Evolutionary conservation across 176 grass and related monocot genomes (phyloP), one percentile per base, ranked within the genome.

Genomic region (Musa troglodytarum): DNA sequence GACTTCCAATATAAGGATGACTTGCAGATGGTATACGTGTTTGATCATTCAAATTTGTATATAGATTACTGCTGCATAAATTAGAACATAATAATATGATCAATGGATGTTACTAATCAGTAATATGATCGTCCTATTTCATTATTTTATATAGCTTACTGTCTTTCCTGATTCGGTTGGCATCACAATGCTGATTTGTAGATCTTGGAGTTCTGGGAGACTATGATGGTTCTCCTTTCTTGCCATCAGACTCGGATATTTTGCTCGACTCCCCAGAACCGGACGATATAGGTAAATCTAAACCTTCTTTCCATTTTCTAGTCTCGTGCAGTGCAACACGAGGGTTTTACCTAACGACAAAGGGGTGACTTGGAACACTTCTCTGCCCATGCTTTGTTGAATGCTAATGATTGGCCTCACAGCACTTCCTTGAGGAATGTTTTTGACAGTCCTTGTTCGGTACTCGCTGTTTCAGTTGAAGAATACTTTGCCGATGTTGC

Each of bases 191-290:
- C 29, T 7, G 20, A 2, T 29, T 72, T 11, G 63, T 81, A 97
- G 93, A 97, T 69, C 81, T 97, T 81, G 93, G 86, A 76, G 93
- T 78, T 53, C 79, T 97, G 20, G 93, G 92, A 77, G 90, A 97
- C 72, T 93, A 97, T 52, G 78, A 84, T 1, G 93, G 93, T 63
- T 88, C 90, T 57, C 93, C 90, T 57, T 97, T 97, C 82, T 85
- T 97, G 77, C 85, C 90, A 54, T 90, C 90, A 3, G 93, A 97
- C 76, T 90, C 93, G 2, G 90, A 97, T 72, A 90, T 97, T 49
- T 73, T 93, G 16, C 88, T 97, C 12, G 93, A 93, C 87, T 97
- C 93, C 49, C 90, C 93, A 0, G 90, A 93, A 23, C 90, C 90
- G 16, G 88, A 93, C 70, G 93, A 93, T 53, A 97, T 97, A 85